A percentile compares a stretch with the other conserved stretches of the same genome.
Evolutionary conservation across 2,329 filamentous ascomycete species (phyloP).

Genomic region (Colletotrichum sp.): DNA sequence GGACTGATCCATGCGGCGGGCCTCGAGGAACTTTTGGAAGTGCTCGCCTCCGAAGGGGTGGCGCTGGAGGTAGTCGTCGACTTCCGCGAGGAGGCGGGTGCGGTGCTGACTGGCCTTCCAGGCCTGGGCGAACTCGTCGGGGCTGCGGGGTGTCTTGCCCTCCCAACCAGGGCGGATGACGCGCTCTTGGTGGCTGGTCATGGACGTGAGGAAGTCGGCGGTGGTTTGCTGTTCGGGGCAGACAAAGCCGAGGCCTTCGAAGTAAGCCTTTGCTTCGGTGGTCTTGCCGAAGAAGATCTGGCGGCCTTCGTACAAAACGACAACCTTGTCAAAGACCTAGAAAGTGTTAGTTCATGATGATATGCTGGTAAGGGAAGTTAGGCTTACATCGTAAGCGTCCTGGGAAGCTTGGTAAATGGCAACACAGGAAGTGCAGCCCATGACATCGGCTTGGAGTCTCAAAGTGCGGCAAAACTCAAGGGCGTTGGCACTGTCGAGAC

Average conservation of each 20-base stretch:
- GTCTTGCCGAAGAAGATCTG: constrained; percentile 71
- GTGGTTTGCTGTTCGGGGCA: constrained; percentile 65
- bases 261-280: constrained; percentile 66
- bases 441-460: constrained; percentile 29
- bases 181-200: constrained; percentile 38
- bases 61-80: constrained; percentile 28
- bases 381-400: constrained; percentile 53
- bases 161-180: constrained; percentile 29
- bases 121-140: constrained; percentile 32
- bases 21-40: constrained; percentile 6
- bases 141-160: constrained; percentile 31
- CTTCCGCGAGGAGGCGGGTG: constrained; percentile 31
- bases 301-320: constrained; percentile 69
- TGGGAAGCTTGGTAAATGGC: constrained; percentile 68
- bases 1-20: constrained; percentile 13
- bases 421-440: constrained; percentile 28
- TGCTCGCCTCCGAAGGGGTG: constrained; percentile 15
- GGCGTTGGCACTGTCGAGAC: constrained; percentile 35
- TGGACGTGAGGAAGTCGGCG: constrained; percentile 75
- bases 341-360: not conserved
- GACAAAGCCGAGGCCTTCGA: constrained; percentile 69
- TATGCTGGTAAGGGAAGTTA: not conserved
- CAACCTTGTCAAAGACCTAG: constrained; percentile 67
- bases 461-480: constrained; percentile 27
- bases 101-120: constrained; percentile 31